A percentile compares a stretch with the other conserved stretches of the same genome.
Evolutionary conservation across 2,329 filamentous ascomycete species (phyloP).

Genomic region (Diaporthe ilicicola): DNA sequence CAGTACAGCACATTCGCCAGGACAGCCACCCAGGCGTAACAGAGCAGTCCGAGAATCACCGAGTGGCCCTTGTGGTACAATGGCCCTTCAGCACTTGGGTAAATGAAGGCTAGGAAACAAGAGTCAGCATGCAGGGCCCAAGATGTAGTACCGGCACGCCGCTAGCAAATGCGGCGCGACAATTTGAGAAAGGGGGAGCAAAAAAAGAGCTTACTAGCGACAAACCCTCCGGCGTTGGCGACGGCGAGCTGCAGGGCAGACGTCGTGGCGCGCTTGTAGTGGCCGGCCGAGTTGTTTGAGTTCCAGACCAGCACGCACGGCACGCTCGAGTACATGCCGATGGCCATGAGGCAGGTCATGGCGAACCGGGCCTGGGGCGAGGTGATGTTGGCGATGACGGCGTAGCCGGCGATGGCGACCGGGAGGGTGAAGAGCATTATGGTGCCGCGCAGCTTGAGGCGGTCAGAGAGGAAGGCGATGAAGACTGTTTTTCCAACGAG

Average conservation of each 20-base stretch:
- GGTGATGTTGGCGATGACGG: slow-evolving; percentile 65
- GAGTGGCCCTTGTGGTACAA: slow-evolving; percentile 69
- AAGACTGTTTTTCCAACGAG: slow-evolving; percentile 45
- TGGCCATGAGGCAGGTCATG: slow-evolving; percentile 75
- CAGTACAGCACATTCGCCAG: slow-evolving; percentile 69
- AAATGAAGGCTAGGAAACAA: slow-evolving; percentile 60
- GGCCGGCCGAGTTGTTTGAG: slow-evolving; percentile 72
- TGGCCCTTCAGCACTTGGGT: slow-evolving; percentile 64
- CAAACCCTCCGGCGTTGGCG: slow-evolving; percentile 73
- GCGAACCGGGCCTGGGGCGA: slow-evolving; percentile 65
- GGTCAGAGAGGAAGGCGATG: slow-evolving; percentile 67
- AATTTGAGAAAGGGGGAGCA: background rate
- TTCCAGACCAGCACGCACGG: slow-evolving; percentile 72
- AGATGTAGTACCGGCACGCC: background rate
- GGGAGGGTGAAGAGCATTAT: slow-evolving; percentile 71
- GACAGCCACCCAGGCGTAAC: slow-evolving; percentile 69
- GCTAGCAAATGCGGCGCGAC: too few species aligned
- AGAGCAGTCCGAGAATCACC: slow-evolving; percentile 66
- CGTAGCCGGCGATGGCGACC: slow-evolving; percentile 72
- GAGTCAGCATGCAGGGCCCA: background rate
- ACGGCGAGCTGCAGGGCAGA: slow-evolving; percentile 71
- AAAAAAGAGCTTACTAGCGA: slow-evolving; percentile 62
- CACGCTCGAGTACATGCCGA: slow-evolving; percentile 69
- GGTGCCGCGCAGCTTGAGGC: slow-evolving; percentile 64
- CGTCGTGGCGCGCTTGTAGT: slow-evolving; percentile 76